These are phyloP conservation scores for Talaromyces sp. DNA, from an alignment of 2,329 filamentous ascomycete species.

Conservation along the genomic window DNA sequence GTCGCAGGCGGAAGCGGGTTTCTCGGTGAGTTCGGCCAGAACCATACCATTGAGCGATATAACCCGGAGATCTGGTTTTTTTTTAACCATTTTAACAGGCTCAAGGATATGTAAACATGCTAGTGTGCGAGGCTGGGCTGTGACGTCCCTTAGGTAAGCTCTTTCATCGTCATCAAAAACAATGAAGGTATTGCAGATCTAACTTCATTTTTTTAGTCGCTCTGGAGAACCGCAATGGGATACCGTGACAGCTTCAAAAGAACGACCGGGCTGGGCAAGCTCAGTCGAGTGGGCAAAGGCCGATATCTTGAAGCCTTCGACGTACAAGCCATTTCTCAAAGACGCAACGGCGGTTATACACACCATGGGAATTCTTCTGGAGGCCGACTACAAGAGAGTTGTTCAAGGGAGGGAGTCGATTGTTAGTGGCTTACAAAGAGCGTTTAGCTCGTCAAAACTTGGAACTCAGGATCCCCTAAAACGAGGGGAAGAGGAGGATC, in stretches of 20 bases:
- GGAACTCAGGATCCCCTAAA: slow-evolving; percentile 67
- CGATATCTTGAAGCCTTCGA: slow-evolving; percentile 77
- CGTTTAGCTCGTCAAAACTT: slow-evolving; percentile 64
- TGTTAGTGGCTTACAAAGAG: slow-evolving; percentile 70
- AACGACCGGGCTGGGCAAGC: slow-evolving; percentile 73
- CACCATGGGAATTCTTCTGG: slow-evolving; percentile 90
- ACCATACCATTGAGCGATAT: not conserved
- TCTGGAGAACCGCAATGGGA: slow-evolving; percentile 88
- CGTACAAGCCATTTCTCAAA: slow-evolving; percentile 72
- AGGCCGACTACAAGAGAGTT: slow-evolving; percentile 96
- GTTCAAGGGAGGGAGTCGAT: slow-evolving; percentile 78
- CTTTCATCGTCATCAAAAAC: not conserved
- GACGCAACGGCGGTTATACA: slow-evolving; percentile 84
- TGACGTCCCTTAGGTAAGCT: slow-evolving; percentile 80
- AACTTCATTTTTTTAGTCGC: slow-evolving; percentile 53
- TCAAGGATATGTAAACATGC: slow-evolving; percentile 87
- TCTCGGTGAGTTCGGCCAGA: slow-evolving; percentile 53
- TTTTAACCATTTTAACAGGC: slow-evolving; percentile 35
- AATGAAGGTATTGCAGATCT: not conserved
- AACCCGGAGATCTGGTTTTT: not conserved
- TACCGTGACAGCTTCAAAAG: slow-evolving; percentile 64
- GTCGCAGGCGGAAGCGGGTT: slow-evolving; percentile 95
- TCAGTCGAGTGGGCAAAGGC: slow-evolving; percentile 82
- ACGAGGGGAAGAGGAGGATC: slow-evolving; percentile 53
- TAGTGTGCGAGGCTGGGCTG: slow-evolving; percentile 79